Conservation (phyloP, 2,329 filamentous ascomycete species). For the Sporothrix dimorphospora region DNA sequence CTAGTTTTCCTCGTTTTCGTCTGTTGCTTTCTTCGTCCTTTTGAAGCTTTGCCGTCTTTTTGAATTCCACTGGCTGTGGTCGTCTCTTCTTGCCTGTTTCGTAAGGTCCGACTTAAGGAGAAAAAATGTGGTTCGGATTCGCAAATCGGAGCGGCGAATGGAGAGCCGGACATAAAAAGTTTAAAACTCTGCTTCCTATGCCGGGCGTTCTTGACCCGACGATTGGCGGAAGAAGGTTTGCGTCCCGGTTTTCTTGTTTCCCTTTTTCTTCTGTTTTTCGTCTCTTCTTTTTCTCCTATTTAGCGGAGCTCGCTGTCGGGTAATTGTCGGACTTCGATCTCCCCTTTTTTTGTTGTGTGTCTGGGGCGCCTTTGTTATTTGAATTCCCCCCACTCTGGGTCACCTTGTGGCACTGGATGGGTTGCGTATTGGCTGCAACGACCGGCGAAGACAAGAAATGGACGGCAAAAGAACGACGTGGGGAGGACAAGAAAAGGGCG, state of each 20-base stretch:
- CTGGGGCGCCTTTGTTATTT: not conserved
- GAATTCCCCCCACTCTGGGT: not conserved
- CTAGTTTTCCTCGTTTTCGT: not conserved
- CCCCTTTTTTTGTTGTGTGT: not conserved
- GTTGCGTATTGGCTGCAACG: constrained; percentile 19
- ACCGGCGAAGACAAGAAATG: not conserved
- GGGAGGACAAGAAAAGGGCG: not conserved
- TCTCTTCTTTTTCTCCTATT: not conserved
- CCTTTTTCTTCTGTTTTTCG: not conserved
- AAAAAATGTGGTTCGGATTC: not conserved
- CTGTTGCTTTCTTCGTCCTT: not conserved
- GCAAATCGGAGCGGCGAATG: constrained; percentile 11
- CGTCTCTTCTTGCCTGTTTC: not conserved
- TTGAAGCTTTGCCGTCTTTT: not conserved
- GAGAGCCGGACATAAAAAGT: constrained; percentile 7
- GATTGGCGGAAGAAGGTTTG: constrained; percentile 18
- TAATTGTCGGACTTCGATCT: not conserved
- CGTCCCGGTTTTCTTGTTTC: not conserved
- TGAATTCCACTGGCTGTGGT: not conserved
- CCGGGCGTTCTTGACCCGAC: constrained; percentile 15
- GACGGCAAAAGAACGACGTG: not conserved
- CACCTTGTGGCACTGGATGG: not conserved
- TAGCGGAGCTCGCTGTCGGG: not conserved
- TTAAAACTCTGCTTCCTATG: constrained; percentile 16
- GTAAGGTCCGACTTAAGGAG: not conserved